Evolutionary conservation across 495 filamentous ascomycete species (phyloP).

Genomic region (Rhizodiscina lignyota): DNA sequence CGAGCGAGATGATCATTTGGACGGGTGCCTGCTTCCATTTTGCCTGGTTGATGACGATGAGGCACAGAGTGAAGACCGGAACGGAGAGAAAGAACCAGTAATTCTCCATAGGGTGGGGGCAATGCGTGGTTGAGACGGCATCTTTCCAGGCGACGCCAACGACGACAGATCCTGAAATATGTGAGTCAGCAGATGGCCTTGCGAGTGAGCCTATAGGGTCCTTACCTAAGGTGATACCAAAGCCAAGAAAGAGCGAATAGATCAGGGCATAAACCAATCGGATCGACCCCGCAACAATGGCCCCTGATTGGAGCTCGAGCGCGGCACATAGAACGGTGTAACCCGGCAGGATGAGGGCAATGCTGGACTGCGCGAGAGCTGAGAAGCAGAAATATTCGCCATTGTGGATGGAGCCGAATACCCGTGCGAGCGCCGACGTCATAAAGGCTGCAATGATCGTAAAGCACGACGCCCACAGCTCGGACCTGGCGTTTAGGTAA

Average conservation of each 20-base stretch:
- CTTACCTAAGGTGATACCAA: slow-evolving; percentile 77
- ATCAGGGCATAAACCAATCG: slow-evolving; percentile 95
- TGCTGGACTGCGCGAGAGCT: slow-evolving; percentile 74
- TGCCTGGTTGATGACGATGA: slow-evolving; percentile 75
- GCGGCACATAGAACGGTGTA: slow-evolving; percentile 70
- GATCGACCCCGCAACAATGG: slow-evolving; percentile 77
- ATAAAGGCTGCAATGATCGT: slow-evolving; percentile 76
- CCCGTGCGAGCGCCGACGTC: slow-evolving; percentile 78
- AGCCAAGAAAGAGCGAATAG: slow-evolving; percentile 91
- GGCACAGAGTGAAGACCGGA: slow-evolving; percentile 60
- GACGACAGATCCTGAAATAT: too few relatives aligned
- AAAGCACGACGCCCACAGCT: slow-evolving; percentile 77
- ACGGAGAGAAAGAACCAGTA: slow-evolving; percentile 63
- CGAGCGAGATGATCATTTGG: slow-evolving; percentile 69
- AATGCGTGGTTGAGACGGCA: slow-evolving; percentile 58
- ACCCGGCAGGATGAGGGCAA: slow-evolving; percentile 83
- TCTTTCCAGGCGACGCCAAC: slow-evolving; percentile 71
- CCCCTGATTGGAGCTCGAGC: slow-evolving; percentile 74
- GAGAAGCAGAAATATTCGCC: slow-evolving; percentile 79
- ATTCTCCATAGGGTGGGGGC: slow-evolving; percentile 35
- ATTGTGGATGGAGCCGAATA: slow-evolving; percentile 60
- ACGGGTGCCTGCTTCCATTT: slow-evolving; percentile 79
- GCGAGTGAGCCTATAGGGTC: background rate
- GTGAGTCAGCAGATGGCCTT: too few relatives aligned
- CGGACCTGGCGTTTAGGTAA: slow-evolving; percentile 59